Evolutionary conservation across 2,329 filamentous ascomycete species (phyloP).

Genomic region (Peltaster fructicola): DNA sequence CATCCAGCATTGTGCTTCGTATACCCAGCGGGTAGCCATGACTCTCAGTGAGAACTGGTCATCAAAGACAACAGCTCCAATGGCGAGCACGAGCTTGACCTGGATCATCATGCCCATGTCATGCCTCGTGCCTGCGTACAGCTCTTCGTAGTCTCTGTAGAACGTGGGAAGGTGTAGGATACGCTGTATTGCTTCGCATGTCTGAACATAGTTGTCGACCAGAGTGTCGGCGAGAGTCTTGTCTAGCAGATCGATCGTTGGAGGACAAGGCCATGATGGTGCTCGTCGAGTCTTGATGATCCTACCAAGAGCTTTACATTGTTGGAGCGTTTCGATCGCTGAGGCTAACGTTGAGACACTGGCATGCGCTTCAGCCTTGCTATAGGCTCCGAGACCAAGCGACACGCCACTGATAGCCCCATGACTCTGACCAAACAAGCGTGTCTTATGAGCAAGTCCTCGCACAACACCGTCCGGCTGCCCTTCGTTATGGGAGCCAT

Average conservation of each 20-base stretch:
- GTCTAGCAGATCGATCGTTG: too few species aligned
- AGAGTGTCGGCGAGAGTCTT: conserved; percentile 2
- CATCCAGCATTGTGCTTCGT: conserved; percentile 1
- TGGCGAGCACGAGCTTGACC: conserved; percentile 2
- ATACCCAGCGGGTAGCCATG: conserved; percentile 3
- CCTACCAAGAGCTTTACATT: conserved; percentile 3
- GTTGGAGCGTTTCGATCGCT: too few species aligned
- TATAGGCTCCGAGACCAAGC: too few species aligned
- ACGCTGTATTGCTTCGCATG: conserved; percentile 1
- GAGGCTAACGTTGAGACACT: too few species aligned
- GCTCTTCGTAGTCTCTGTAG: conserved; percentile 1
- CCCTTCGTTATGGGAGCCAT: too few species aligned
- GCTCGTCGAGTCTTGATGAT: conserved; percentile 2
- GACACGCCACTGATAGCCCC: too few species aligned
- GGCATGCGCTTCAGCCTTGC: too few species aligned
- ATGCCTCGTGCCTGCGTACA: conserved; percentile 1
- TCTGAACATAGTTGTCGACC: conserved; percentile 2
- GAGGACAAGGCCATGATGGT: conserved; percentile 2
- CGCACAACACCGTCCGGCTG: too few species aligned
- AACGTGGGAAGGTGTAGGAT: conserved; percentile 2
- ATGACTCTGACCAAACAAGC: too few species aligned
- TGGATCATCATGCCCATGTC: background rate
- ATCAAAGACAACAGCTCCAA: conserved; percentile 1
- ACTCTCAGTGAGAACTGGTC: conserved; percentile 1
- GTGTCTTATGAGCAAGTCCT: too few species aligned